Evolutionary conservation across 2,329 filamentous ascomycete genomes (phyloP).

Genomic region (Colletotrichum nymphaeae): DNA sequence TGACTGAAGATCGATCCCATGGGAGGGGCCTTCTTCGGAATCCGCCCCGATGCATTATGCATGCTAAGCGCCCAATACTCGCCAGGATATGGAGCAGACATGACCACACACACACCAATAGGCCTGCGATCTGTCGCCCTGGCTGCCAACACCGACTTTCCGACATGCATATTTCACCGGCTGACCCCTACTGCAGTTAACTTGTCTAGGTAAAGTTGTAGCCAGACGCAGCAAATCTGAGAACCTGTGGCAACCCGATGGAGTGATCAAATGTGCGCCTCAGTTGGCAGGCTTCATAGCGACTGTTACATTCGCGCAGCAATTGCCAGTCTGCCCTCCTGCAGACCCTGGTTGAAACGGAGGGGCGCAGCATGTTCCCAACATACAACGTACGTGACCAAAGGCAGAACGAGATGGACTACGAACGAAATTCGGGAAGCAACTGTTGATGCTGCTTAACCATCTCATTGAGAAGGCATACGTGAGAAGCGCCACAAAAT

Average conservation of each 20-base stretch:
- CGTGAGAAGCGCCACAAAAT: no score
- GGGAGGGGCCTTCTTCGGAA: not conserved
- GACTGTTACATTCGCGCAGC: not conserved
- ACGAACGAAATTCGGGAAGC: not conserved
- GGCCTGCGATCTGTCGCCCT: not conserved
- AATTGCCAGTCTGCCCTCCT: conserved; percentile 3
- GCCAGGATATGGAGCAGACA: not conserved
- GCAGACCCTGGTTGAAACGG: conserved; percentile 1
- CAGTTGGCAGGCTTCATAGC: no score
- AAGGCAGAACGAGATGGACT: not conserved
- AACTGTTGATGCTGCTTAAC: no score
- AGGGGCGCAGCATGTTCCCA: not conserved
- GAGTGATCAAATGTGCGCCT: not conserved
- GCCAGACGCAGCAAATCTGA: not conserved
- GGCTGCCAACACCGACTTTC: not conserved
- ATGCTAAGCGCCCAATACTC: conserved; percentile 17
- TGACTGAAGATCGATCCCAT: not conserved
- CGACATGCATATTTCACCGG: not conserved
- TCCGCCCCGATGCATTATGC: not conserved
- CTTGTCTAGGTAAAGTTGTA: not conserved
- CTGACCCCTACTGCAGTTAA: not conserved
- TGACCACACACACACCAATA: not conserved
- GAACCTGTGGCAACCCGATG: not conserved
- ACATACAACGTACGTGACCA: not conserved
- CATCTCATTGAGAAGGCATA: no score